phyloP scores from a whole-genome alignment of 345 rosid genomes.

The Rhodamnia argentea region DNA sequence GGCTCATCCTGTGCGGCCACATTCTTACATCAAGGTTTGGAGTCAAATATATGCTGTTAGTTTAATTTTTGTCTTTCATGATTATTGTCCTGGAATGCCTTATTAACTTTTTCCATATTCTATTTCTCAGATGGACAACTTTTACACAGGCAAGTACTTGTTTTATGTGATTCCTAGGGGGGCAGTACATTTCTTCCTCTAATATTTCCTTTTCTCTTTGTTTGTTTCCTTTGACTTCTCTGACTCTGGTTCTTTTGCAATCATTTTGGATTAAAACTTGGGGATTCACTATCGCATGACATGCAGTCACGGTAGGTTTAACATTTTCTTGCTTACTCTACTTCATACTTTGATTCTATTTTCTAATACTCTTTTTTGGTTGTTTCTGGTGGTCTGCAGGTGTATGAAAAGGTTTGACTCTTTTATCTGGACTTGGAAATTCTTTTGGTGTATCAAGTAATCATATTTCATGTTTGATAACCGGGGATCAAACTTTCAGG shows the following conservation, averaged over 20 bases:
- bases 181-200: neutral
- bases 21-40: conserved; percentile 93
- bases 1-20: conserved; percentile 99
- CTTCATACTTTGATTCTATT: conserved; percentile 1
- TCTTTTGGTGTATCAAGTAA: neutral
- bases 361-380: conserved; percentile 7
- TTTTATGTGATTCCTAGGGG: neutral
- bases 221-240: conserved; percentile 5
- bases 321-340: neutral
- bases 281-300: conserved; percentile 20
- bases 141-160: conserved; percentile 71
- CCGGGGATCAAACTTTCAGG: conserved; percentile 26
- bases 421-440: neutral
- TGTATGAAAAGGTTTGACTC: conserved; percentile 80
- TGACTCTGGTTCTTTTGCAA: conserved; percentile 8
- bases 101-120: conserved; percentile 1
- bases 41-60: neutral
- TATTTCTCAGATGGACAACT: conserved; percentile 86
- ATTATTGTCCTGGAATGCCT: neutral
- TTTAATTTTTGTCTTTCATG: neutral
- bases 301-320: conserved; percentile 74
- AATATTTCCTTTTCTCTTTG: neutral
- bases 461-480: neutral
- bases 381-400: conserved; percentile 37
- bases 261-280: conserved; percentile 12